phyloP scores from a whole-genome alignment of 306 rosid species.

The Gillenia trifoliata region DNA sequence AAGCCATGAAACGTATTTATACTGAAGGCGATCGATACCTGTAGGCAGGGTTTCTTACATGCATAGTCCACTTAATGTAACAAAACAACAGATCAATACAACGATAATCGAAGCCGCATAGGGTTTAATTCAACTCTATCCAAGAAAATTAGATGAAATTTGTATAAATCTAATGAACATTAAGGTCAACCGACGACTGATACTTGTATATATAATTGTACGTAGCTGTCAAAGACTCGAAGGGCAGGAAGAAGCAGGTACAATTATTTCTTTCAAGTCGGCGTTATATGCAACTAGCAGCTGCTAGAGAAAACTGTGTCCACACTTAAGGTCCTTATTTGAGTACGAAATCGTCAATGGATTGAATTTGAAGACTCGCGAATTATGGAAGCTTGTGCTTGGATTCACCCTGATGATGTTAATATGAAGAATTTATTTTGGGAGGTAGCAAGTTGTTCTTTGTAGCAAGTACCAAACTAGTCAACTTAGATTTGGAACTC shows the following conservation, averaged over 20 bases:
- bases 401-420: conserved; percentile 1
- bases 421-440: neutral
- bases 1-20: neutral
- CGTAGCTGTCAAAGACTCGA: neutral
- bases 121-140: conserved; percentile 14
- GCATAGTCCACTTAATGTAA: neutral
- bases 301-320: neutral
- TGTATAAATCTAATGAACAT: neutral
- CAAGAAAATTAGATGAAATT: neutral
- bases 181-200: neutral
- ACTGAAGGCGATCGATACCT: neutral
- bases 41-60: neutral
- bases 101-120: neutral
- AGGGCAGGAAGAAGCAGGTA: neutral
- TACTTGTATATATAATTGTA: neutral
- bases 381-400: neutral
- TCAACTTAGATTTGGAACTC: neutral
- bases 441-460: neutral
- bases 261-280: neutral
- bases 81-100: neutral
- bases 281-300: neutral
- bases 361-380: neutral
- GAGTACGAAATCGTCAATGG: neutral
- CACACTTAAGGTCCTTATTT: neutral
- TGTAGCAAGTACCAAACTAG: neutral